These are phyloP conservation scores for Prunus padus DNA, from an alignment of 306 rosid species.

Conservation along the genomic window DNA sequence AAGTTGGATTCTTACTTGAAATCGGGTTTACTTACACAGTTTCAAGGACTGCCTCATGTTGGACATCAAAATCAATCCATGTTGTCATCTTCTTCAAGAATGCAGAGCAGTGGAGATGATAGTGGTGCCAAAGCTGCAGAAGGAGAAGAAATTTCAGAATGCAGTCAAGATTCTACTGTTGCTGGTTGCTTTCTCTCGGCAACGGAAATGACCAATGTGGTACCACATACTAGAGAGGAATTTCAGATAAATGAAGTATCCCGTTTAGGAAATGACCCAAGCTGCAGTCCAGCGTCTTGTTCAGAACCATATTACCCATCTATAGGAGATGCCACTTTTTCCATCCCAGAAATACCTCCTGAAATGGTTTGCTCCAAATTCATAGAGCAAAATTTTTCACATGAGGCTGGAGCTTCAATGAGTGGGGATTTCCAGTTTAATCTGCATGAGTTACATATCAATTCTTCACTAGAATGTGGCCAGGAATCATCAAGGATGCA, in stretches of 20 bases:
- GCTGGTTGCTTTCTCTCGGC: conserved; percentile 42
- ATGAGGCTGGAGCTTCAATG: conserved; percentile 44
- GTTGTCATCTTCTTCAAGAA: conserved; percentile 57
- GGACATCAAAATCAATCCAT: conserved; percentile 53
- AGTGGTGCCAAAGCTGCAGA: conserved; percentile 58
- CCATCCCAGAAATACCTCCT: conserved; percentile 50
- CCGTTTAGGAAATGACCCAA: conserved; percentile 47
- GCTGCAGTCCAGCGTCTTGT: conserved; percentile 60
- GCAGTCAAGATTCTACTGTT: conserved; percentile 78
- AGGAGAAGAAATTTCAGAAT: conserved; percentile 77
- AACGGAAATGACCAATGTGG: conserved; percentile 46
- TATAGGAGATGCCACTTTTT: conserved; percentile 57
- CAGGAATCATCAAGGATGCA: conserved; percentile 55
- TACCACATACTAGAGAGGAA: conserved; percentile 48
- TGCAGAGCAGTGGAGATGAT: conserved; percentile 72
- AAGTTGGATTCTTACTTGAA: conserved; percentile 96
- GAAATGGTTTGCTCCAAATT: conserved; percentile 53
- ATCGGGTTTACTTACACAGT: conserved; percentile 77
- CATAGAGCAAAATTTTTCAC: conserved; percentile 55
- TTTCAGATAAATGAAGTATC: conserved; percentile 46
- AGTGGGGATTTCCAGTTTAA: conserved; percentile 46
- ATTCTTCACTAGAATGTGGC: conserved; percentile 54
- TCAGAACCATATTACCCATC: conserved; percentile 66
- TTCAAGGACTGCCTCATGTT: conserved; percentile 55
- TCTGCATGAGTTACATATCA: conserved; percentile 46